Percentiles rank a stretch among this genome's conserved stretches.
Evolutionary conservation across 495 filamentous ascomycete genomes (phyloP).

Genomic region (Parachaetomium inaequale): DNA sequence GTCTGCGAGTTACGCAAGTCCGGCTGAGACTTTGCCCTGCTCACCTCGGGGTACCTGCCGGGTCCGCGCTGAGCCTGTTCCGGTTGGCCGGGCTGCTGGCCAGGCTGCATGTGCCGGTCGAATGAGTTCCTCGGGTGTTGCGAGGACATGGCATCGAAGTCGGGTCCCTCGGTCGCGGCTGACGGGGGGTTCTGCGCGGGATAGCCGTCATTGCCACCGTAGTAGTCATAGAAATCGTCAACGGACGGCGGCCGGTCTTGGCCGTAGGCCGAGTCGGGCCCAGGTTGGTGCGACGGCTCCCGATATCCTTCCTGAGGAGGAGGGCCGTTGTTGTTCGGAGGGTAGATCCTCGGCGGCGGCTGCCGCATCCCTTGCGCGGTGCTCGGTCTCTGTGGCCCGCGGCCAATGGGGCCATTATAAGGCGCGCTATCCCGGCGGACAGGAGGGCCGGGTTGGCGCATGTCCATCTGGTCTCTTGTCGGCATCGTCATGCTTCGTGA

Average conservation of each 20-base stretch:
- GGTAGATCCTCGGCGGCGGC: slow-evolving; percentile 45
- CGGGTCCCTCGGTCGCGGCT: slow-evolving; percentile 59
- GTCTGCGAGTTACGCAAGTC: slow-evolving; percentile 59
- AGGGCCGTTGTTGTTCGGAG: slow-evolving; percentile 37
- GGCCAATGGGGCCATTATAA: slow-evolving; percentile 44
- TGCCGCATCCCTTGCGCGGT: slow-evolving; percentile 50
- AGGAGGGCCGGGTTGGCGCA: slow-evolving; percentile 33
- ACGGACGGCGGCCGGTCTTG: slow-evolving; percentile 37
- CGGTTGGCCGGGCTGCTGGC: slow-evolving; percentile 24
- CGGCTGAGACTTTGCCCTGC: slow-evolving; percentile 64
- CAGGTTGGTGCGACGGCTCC: slow-evolving; percentile 24
- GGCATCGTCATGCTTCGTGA: slow-evolving; percentile 55
- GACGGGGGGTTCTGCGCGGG: slow-evolving; percentile 30
- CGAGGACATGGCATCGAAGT: slow-evolving; percentile 65
- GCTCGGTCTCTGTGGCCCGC: slow-evolving; percentile 38
- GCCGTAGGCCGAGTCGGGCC: slow-evolving; percentile 26
- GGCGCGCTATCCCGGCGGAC: slow-evolving; percentile 38
- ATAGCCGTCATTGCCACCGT: slow-evolving; percentile 37
- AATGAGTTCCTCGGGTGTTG: slow-evolving; percentile 45
- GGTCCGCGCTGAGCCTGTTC: slow-evolving; percentile 42
- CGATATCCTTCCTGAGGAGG: slow-evolving; percentile 33
- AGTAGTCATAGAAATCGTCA: slow-evolving; percentile 58
- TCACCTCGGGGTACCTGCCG: slow-evolving; percentile 42
- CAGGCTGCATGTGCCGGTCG: slow-evolving; percentile 43
- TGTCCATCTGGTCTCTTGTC: slow-evolving; percentile 37